Evolutionary conservation across 2,329 filamentous ascomycete genomes (phyloP).

Genomic region (Mycosphaerella arachidis): DNA sequence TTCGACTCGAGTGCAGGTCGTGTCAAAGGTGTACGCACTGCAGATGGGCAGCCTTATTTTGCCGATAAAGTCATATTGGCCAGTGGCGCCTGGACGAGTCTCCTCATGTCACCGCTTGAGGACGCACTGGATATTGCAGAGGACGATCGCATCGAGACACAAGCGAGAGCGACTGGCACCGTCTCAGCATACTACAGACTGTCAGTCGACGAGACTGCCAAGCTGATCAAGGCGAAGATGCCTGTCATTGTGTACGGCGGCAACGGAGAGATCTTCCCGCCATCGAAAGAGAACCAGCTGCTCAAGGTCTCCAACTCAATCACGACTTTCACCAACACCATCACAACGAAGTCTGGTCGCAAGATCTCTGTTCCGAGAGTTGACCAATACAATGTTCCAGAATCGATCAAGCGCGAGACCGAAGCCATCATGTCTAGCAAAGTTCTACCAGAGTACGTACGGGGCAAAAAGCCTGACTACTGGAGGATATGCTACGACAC

Average conservation of each 20-base stretch:
- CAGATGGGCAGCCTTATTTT: constrained; percentile 43
- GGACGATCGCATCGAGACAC: constrained; percentile 47
- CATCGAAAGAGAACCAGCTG: constrained; percentile 43
- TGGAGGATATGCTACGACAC: constrained; percentile 56
- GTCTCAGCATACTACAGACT: constrained; percentile 56
- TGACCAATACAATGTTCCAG: constrained; percentile 17
- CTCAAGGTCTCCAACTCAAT: constrained; percentile 60
- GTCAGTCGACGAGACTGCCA: constrained; percentile 45
- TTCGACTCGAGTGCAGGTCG: constrained; percentile 25
- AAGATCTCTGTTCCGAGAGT: constrained; percentile 49
- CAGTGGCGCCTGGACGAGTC: constrained; percentile 55
- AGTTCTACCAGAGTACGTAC: constrained; percentile 33
- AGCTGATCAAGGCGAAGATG: constrained; percentile 39
- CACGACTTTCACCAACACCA: constrained; percentile 52
- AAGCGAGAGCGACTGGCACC: constrained; percentile 57
- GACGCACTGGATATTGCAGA: constrained; percentile 42
- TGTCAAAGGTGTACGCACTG: constrained; percentile 46
- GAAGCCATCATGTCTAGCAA: constrained; percentile 16
- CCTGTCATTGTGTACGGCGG: constrained; percentile 52
- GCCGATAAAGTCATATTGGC: constrained; percentile 54
- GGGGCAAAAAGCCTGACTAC: constrained; percentile 35
- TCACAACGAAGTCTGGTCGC: constrained; percentile 45
- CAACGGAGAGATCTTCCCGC: constrained; percentile 46
- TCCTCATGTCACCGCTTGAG: constrained; percentile 49
- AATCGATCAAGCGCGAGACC: constrained; percentile 17